These are phyloP conservation scores for Penicillium freii DNA, from an alignment of 2,329 filamentous ascomycete genomes.

Conservation along the genomic window DNA sequence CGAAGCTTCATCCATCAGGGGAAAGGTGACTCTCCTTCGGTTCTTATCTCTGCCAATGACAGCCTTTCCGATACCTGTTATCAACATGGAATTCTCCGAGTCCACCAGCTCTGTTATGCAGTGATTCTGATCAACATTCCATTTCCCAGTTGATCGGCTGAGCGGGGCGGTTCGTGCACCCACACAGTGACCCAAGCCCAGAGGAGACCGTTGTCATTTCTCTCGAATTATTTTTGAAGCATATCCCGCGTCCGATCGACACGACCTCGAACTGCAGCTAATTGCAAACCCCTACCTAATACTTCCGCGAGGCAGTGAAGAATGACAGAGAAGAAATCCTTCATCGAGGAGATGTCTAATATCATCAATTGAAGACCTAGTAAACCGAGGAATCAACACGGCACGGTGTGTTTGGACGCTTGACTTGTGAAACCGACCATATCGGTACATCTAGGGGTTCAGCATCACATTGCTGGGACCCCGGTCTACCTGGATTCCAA, in stretches of 20 bases:
- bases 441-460: conserved; percentile 14
- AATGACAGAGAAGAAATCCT: background rate
- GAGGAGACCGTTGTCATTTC: background rate
- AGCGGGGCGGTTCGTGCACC: background rate
- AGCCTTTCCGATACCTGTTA: background rate
- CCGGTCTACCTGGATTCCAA: conserved; percentile 11
- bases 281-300: background rate
- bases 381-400: background rate
- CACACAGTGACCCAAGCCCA: background rate
- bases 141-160: conserved; percentile 5
- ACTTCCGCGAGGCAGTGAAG: background rate
- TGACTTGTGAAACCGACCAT: background rate
- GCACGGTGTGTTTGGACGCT: background rate
- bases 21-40: background rate
- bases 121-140: conserved; percentile 18
- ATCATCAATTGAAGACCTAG: background rate
- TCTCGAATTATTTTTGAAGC: background rate
- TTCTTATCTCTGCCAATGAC: conserved; percentile 5
- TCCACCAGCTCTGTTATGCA: conserved; percentile 1
- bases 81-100: conserved; percentile 2
- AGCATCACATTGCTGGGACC: conserved; percentile 14
- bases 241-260: background rate
- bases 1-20: background rate
- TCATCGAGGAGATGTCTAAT: background rate
- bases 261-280: background rate